phyloP scores from a whole-genome alignment of 1,284 basidiomycete species.

The Ganoderma leucocontextum region DNA sequence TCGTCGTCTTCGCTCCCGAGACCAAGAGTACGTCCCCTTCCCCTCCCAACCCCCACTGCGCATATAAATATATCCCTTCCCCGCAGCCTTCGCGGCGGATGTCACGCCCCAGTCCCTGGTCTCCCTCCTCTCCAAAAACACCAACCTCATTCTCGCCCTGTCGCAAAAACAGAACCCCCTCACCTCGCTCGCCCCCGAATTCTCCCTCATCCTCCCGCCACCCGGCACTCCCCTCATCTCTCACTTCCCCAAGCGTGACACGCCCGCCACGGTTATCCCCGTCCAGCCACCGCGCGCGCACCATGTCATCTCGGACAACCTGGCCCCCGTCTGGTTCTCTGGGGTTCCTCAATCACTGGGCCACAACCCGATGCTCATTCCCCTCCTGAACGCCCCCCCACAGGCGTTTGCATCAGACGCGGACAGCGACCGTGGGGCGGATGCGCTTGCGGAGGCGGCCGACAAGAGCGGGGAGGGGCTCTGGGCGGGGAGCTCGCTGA shows the following conservation, averaged over 20 bases:
- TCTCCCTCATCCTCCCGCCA: conserved; percentile 79
- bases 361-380: conserved; percentile 84
- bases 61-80: conserved; percentile 3
- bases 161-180: conserved; percentile 78
- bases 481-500: conserved; percentile 81
- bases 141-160: conserved; percentile 88
- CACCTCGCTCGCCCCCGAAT: conserved; percentile 78
- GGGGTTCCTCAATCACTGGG: conserved; percentile 81
- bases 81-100: conserved; percentile 73
- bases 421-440: conserved; percentile 63
- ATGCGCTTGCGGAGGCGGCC: conserved; percentile 67
- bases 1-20: conserved; percentile 85
- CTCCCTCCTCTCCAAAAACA: conserved; percentile 71
- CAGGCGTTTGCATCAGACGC: conserved; percentile 78
- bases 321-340: conserved; percentile 76
- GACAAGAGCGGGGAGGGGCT: conserved; percentile 78
- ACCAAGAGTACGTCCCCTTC: conserved; percentile 72
- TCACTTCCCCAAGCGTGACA: conserved; percentile 75
- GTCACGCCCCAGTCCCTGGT: conserved; percentile 88
- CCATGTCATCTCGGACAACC: conserved; percentile 55
- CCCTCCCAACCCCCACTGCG: background rate
- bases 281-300: conserved; percentile 52
- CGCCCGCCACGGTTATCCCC: conserved; percentile 65
- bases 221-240: conserved; percentile 78
- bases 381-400: conserved; percentile 80